phyloP scores from a whole-genome alignment of 2,329 filamentous ascomycete genomes.

The Calonectria crousiana region DNA sequence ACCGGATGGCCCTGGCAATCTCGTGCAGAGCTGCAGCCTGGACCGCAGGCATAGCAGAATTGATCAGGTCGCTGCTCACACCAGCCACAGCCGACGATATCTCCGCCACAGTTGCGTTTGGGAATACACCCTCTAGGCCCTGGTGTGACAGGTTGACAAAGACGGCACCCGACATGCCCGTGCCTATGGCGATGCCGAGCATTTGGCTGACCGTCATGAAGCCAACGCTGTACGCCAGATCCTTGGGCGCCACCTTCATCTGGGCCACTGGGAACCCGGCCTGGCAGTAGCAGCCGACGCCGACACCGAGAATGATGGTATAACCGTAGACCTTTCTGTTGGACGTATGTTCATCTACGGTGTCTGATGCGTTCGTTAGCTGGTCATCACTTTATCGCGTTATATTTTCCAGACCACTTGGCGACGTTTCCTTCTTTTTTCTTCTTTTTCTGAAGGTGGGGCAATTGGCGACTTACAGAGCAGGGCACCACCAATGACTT shows the following conservation, averaged over 20 bases:
- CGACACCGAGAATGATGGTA: slow-evolving; percentile 54
- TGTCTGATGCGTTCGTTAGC: neutral
- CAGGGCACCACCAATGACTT: slow-evolving; percentile 49
- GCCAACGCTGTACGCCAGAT: slow-evolving; percentile 49
- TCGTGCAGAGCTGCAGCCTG: neutral
- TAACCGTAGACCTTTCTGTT: slow-evolving; percentile 49
- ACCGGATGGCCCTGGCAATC: neutral
- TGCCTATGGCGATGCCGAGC: slow-evolving; percentile 28
- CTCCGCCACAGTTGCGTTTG: neutral
- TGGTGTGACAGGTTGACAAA: neutral
- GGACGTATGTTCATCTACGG: neutral
- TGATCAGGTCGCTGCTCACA: neutral
- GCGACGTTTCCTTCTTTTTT: neutral
- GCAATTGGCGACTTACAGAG: slow-evolving; percentile 37
- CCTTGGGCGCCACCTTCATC: slow-evolving; percentile 43
- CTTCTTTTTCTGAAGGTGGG: neutral
- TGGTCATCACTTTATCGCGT: neutral
- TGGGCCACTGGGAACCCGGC: slow-evolving; percentile 51
- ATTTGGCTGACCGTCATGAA: slow-evolving; percentile 47
- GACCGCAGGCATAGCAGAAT: neutral
- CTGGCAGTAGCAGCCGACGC: slow-evolving; percentile 51
- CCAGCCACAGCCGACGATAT: neutral
- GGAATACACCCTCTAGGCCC: neutral
- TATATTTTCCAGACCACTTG: neutral
- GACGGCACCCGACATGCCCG: neutral